phyloP scores from a whole-genome alignment of 768 basidiomycete genomes.

The Rhodotorula diobovata region DNA sequence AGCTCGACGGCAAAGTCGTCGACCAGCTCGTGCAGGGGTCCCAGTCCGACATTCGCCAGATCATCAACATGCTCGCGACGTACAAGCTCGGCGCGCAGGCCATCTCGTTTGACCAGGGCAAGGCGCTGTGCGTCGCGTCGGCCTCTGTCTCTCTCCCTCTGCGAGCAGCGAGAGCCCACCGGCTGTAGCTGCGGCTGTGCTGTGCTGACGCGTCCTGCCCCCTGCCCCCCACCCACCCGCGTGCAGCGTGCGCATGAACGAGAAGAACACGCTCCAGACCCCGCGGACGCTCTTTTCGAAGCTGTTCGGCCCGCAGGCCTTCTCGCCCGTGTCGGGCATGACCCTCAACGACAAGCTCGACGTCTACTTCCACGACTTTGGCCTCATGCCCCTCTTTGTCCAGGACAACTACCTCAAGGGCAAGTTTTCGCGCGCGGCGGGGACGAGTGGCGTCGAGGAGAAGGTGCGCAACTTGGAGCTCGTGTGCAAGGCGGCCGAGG shows the following conservation, averaged over 20 bases:
- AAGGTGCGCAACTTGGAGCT: slow-evolving; percentile 68
- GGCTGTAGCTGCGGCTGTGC: too few relatives aligned
- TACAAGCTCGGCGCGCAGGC: slow-evolving; percentile 76
- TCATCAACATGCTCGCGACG: slow-evolving; percentile 95
- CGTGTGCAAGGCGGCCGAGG: slow-evolving; percentile 81
- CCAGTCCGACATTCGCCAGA: slow-evolving; percentile 94
- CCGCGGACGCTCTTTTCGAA: slow-evolving; percentile 89
- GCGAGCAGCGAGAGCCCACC: too few relatives aligned
- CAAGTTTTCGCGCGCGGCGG: slow-evolving; percentile 61
- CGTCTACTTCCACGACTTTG: slow-evolving; percentile 91
- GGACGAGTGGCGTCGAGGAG: slow-evolving; percentile 58
- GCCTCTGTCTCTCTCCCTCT: background rate
- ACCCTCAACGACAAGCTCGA: slow-evolving; percentile 89
- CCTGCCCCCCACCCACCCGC: too few relatives aligned
- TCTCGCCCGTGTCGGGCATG: slow-evolving; percentile 72
- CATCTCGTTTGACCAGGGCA: slow-evolving; percentile 89
- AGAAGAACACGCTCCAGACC: slow-evolving; percentile 83
- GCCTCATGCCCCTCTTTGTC: slow-evolving; percentile 89
- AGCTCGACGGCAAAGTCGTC: slow-evolving; percentile 80
- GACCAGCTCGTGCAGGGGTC: slow-evolving; percentile 85
- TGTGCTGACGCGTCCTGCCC: too few relatives aligned
- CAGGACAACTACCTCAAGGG: slow-evolving; percentile 94
- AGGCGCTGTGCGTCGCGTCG: slow-evolving; percentile 64
- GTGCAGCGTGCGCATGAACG: slow-evolving; percentile 73
- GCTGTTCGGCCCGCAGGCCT: slow-evolving; percentile 84